Base-by-base conservation (phyloP, 164 flowering plant genomes). In the grape (Vitis vinifera) region DNA sequence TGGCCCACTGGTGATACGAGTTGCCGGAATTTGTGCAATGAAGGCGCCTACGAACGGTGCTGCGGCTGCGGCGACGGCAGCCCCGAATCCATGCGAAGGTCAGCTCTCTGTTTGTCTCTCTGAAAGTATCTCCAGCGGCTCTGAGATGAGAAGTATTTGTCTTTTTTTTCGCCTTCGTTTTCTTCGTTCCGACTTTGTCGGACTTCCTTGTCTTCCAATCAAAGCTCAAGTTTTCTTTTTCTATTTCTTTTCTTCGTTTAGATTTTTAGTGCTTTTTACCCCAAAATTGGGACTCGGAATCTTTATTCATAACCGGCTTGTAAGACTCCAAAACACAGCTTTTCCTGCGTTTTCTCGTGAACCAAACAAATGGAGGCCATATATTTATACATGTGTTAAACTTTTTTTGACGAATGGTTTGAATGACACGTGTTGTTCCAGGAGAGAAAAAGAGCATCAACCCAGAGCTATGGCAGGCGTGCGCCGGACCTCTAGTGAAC, bases 391-490 rank as follows among this genome's bases (percentile, higher is more conserved):
- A 0, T 31, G 3, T 31, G 44, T 31, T 31, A 6, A 23, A 30
- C 47, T 15, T 8, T 27, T 44, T 51, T 59, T 55, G 52, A 48
- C 68, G 37, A 70, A 66, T 76, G 73, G 13, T 0, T 44, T 6
- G 23, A 15, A 1, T 73, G 83, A 62, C 81, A 72, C 72, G 79
- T 77, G 76, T 69, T 63, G 52, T 69, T 57, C 60, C 79, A 77
- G 90, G 80, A 30, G 91, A 89, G 86, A 88, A 84, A 89, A 92
- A 84, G 85, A 81, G 73, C 80, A 91, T 91, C 60, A 89, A 92
- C 73, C 81, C 84, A n/a, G 96, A 93, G 87, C 89, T 93, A 73
- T 93, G 98, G 98, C 94, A 93, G 65, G 93, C 94, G 10, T 93
- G 98, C 67, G 97, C 98, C 31, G 98, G 98, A 4, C 98, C 97